Percentiles rank a stretch among this genome's conserved stretches.
Evolutionary conservation across 2,329 filamentous ascomycete species (phyloP).

Genomic region (Ophiostoma sp.): DNA sequence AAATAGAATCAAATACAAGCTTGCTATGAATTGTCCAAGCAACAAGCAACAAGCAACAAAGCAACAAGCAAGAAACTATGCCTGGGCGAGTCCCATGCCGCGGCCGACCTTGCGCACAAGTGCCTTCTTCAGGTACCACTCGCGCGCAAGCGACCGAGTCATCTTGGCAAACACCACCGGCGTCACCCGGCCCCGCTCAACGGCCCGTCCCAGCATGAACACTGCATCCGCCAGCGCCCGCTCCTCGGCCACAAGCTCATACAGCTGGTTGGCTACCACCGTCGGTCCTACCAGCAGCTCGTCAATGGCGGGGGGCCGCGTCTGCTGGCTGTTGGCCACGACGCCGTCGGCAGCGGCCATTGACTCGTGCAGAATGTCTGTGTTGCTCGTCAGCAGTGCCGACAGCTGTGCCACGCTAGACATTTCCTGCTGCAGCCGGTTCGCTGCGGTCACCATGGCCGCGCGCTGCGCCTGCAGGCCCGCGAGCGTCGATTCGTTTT

Average conservation of each 20-base stretch:
- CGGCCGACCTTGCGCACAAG: conserved; percentile 69
- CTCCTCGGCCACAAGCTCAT: conserved; percentile 83
- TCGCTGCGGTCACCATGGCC: conserved; percentile 66
- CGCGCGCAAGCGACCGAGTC: conserved; percentile 66
- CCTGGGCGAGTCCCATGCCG: conserved; percentile 60
- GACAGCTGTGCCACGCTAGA: conserved; percentile 65
- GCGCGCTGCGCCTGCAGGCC: conserved; percentile 72
- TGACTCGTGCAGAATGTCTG: conserved; percentile 68
- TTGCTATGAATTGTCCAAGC: neutral
- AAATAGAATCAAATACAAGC: neutral
- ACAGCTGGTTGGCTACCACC: conserved; percentile 87
- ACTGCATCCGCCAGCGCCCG: conserved; percentile 79
- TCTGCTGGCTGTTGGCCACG: conserved; percentile 64
- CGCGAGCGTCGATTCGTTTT: conserved; percentile 68
- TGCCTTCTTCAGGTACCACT: conserved; percentile 81
- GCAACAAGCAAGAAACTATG: neutral
- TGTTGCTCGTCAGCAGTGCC: conserved; percentile 67
- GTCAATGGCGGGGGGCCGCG: conserved; percentile 72
- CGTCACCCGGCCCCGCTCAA: conserved; percentile 66
- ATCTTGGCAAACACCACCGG: conserved; percentile 73
- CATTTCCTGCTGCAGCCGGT: conserved; percentile 67
- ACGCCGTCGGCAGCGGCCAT: conserved; percentile 73
- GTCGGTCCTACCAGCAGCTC: conserved; percentile 90
- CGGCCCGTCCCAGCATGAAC: conserved; percentile 69
- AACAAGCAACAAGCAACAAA: neutral